Percentiles rank a stretch among this genome's conserved stretches.
Evolutionary conservation across 2,329 filamentous ascomycete species (phyloP).

Genomic region (Amphichorda felina): DNA sequence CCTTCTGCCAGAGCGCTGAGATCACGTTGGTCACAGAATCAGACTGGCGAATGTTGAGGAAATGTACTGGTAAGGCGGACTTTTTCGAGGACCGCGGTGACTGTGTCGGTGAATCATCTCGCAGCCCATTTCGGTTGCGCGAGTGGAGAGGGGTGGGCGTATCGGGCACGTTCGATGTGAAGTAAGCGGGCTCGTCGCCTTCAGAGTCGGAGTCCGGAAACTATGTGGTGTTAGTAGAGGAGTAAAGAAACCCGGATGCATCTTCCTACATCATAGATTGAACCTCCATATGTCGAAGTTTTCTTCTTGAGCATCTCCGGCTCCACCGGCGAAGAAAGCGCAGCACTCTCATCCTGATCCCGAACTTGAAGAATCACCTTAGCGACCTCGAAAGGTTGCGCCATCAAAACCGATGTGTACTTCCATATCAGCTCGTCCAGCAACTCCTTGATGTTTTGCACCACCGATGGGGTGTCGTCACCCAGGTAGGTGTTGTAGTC

Average conservation of each 20-base stretch:
- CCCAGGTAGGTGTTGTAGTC: conserved; percentile 84
- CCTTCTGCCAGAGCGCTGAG: conserved; percentile 77
- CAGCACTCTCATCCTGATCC: conserved; percentile 37
- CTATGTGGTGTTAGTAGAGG: conserved; percentile 5
- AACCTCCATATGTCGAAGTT: conserved; percentile 18
- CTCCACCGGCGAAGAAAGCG: conserved; percentile 10
- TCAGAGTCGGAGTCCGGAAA: conserved; percentile 53
- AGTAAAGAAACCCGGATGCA: background rate
- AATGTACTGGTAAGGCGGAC: conserved; percentile 33
- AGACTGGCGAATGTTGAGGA: conserved; percentile 58
- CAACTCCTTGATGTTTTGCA: conserved; percentile 64
- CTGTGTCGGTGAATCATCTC: conserved; percentile 14
- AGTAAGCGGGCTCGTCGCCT: conserved; percentile 72
- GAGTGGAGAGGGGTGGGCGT: conserved; percentile 36
- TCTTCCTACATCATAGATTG: conserved; percentile 21
- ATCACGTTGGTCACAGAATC: conserved; percentile 82
- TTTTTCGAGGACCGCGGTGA: conserved; percentile 12
- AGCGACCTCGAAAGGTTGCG: conserved; percentile 94
- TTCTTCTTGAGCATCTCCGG: conserved; percentile 14
- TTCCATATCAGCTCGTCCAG: conserved; percentile 83
- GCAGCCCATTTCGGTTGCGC: conserved; percentile 20
- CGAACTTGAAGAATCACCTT: conserved; percentile 83
- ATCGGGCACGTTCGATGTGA: conserved; percentile 52
- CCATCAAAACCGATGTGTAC: conserved; percentile 78
- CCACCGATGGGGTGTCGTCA: conserved; percentile 61